Conservation (phyloP, 2,329 filamentous ascomycete species). For the Colletotrichum plurivorum region DNA sequence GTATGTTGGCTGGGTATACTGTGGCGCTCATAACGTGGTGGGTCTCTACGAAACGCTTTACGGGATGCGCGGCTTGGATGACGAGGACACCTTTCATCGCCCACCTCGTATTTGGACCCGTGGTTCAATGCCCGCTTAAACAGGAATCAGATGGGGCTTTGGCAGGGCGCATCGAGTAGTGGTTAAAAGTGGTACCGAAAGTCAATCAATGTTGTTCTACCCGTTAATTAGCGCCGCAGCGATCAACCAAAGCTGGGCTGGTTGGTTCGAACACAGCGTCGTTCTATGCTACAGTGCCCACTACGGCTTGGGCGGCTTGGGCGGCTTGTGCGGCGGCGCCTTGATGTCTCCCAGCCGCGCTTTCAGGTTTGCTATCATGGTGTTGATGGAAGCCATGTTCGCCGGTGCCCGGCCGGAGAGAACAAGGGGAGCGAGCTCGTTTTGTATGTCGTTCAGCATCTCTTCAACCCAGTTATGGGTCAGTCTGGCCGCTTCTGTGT, state of each 20-base stretch:
- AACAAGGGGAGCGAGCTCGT: background rate
- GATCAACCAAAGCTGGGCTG: constrained; percentile 3
- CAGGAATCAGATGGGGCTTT: background rate
- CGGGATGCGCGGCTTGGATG: background rate
- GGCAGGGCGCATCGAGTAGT: background rate
- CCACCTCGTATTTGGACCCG: constrained; percentile 12
- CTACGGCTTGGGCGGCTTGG: background rate
- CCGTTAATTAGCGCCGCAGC: background rate
- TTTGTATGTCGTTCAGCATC: constrained; percentile 8
- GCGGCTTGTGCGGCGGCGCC: background rate
- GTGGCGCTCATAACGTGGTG: constrained; percentile 6
- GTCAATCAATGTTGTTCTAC: constrained; percentile 10
- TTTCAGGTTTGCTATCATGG: background rate
- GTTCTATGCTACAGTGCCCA: background rate
- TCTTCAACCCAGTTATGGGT: constrained; percentile 1
- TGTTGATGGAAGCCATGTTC: background rate
- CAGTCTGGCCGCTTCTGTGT: background rate
- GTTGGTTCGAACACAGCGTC: background rate
- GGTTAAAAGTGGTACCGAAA: background rate
- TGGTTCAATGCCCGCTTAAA: constrained; percentile 10
- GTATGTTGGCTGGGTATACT: constrained; percentile 23
- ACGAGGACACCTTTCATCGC: background rate
- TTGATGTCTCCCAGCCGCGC: background rate
- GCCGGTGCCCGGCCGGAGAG: background rate
- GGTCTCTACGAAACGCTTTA: constrained; percentile 1